Conservation (phyloP, 257 asterid species). For the Ilex aquifolium region DNA sequence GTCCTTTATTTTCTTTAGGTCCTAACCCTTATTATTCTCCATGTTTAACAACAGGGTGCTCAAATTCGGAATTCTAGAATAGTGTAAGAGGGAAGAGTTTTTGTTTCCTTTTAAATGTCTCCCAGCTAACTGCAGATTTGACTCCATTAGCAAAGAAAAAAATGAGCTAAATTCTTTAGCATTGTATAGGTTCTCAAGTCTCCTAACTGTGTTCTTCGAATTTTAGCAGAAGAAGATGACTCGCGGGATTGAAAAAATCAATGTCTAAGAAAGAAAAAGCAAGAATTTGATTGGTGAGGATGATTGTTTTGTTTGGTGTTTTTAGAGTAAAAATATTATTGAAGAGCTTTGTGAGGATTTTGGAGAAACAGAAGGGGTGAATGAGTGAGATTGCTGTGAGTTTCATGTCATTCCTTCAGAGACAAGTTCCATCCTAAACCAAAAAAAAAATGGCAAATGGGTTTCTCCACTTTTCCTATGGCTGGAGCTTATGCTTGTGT, state of each 20-base stretch:
- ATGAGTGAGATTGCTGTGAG: background rate
- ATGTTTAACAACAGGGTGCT: conserved; percentile 31
- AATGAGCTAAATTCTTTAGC: conserved; percentile 24
- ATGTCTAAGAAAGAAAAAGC: conserved; percentile 30
- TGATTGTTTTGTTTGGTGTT: conserved; percentile 37
- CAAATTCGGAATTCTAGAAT: conserved; percentile 48
- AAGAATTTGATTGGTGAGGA: conserved; percentile 28
- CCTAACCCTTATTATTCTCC: background rate
- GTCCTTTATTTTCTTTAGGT: background rate
- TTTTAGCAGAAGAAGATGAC: conserved; percentile 77
- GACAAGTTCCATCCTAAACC: too few relatives aligned
- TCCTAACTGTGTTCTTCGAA: conserved; percentile 68
- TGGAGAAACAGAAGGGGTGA: background rate
- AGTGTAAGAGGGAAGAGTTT: conserved; percentile 1
- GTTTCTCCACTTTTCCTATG: too few relatives aligned
- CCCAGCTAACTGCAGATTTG: conserved; percentile 28
- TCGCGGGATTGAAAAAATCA: conserved; percentile 29
- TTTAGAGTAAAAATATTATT: conserved; percentile 10
- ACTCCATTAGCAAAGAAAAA: conserved; percentile 19
- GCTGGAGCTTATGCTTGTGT: too few relatives aligned
- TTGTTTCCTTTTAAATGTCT: conserved; percentile 13
- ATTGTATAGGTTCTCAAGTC: conserved; percentile 51
- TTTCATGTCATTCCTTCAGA: too few relatives aligned
- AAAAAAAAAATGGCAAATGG: too few relatives aligned
- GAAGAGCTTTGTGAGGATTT: background rate